Conservation (phyloP, 2,329 filamentous ascomycete species). For the Clonostachys sp. region DNA sequence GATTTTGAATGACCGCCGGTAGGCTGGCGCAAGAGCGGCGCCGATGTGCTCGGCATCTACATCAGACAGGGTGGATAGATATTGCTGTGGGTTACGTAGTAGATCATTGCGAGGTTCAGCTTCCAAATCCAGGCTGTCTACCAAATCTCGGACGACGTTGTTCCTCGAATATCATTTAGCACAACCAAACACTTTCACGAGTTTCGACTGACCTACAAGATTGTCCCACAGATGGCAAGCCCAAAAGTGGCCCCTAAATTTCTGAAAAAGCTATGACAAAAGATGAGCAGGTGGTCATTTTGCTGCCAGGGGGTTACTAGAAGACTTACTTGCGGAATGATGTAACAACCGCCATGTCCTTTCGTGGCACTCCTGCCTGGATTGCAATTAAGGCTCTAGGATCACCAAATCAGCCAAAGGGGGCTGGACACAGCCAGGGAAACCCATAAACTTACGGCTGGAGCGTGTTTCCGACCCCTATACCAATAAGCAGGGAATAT, state of each 20-base stretch:
- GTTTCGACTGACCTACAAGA: slow-evolving; percentile 19
- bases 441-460: slow-evolving; percentile 30
- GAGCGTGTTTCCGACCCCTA: slow-evolving; percentile 46
- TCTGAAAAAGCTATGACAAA: slow-evolving; percentile 24
- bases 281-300: not conserved
- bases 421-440: not conserved
- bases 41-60: slow-evolving; percentile 21
- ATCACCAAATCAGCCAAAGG: slow-evolving; percentile 2
- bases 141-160: slow-evolving; percentile 22
- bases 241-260: slow-evolving; percentile 32
- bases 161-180: slow-evolving; percentile 16
- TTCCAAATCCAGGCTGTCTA: slow-evolving; percentile 17
- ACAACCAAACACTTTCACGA: no score
- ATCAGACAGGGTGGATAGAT: slow-evolving; percentile 16
- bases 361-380: slow-evolving; percentile 48
- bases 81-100: slow-evolving; percentile 23
- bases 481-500: slow-evolving; percentile 45
- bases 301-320: not conserved
- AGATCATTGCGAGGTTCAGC: slow-evolving; percentile 14
- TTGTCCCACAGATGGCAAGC: slow-evolving; percentile 29
- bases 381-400: slow-evolving; percentile 42
- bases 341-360: slow-evolving; percentile 37
- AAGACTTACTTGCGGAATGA: slow-evolving; percentile 32
- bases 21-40: slow-evolving; percentile 25
- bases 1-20: slow-evolving; percentile 25